These are phyloP conservation scores for Rhypophila decipiens DNA, from an alignment of 495 filamentous ascomycete species.

Conservation along the genomic window DNA sequence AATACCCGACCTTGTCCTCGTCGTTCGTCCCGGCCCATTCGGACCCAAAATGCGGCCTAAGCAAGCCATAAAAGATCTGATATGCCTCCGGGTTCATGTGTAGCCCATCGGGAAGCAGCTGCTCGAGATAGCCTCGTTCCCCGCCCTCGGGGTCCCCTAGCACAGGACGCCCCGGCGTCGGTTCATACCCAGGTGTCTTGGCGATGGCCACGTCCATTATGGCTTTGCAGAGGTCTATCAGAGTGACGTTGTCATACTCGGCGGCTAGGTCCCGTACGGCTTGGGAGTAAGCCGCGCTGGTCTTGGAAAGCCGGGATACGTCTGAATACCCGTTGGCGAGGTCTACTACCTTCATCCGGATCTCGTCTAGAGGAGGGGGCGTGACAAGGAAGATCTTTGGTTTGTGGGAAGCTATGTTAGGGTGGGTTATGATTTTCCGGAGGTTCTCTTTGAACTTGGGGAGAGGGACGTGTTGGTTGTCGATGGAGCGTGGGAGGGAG, in stretches of 20 bases:
- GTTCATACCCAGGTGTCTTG: slow-evolving; percentile 33
- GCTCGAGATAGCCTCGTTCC: slow-evolving; percentile 38
- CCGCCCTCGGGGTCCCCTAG: slow-evolving; percentile 37
- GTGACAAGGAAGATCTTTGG: slow-evolving; percentile 70
- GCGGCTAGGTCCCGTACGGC: slow-evolving; percentile 59
- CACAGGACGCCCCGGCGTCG: slow-evolving; percentile 27
- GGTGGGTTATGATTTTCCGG: slow-evolving; percentile 60
- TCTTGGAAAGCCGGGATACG: slow-evolving; percentile 52
- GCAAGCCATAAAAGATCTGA: slow-evolving; percentile 38
- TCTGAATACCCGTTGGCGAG: slow-evolving; percentile 38
- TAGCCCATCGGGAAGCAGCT: slow-evolving; percentile 46
- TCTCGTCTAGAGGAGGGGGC: slow-evolving; percentile 76
- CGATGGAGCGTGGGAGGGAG: slow-evolving; percentile 47
- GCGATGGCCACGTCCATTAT: slow-evolving; percentile 55
- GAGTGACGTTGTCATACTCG: slow-evolving; percentile 51
- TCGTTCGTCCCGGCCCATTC: slow-evolving; percentile 26
- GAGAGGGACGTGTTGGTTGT: slow-evolving; percentile 66
- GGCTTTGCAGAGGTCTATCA: slow-evolving; percentile 69
- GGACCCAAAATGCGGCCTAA: slow-evolving; percentile 34
- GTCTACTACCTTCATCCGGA: slow-evolving; percentile 53
- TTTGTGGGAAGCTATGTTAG: slow-evolving; percentile 58
- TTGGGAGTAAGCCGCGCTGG: slow-evolving; percentile 66
- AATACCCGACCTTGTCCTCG: slow-evolving; percentile 23
- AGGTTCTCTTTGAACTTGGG: slow-evolving; percentile 67
- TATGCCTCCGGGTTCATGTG: slow-evolving; percentile 49